Conservation (phyloP, 106 monocot genomes). For the Dioscorea dumetorum region DNA sequence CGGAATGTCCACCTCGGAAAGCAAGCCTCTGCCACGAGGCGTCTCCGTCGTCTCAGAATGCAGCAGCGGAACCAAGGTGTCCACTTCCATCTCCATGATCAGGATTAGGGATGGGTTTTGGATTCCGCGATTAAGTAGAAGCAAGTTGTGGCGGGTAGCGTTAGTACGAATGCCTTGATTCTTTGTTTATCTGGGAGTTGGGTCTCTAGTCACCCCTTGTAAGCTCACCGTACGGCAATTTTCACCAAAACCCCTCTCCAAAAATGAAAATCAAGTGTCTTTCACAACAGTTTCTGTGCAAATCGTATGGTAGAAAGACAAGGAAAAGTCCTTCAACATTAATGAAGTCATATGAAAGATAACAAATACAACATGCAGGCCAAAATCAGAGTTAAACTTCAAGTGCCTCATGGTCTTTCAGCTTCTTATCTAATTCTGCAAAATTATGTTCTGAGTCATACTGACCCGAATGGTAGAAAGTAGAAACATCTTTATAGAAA, state of each 20-base stretch:
- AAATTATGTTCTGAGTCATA: slow-evolving; percentile 72
- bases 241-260: too few relatives aligned
- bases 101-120: neutral
- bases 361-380: too few relatives aligned
- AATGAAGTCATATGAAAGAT: too few relatives aligned
- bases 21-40: neutral
- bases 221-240: too few relatives aligned
- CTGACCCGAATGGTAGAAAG: slow-evolving; percentile 90
- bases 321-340: too few relatives aligned
- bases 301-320: too few relatives aligned
- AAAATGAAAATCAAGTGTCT: too few relatives aligned
- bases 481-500: slow-evolving; percentile 80
- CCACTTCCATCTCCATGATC: slow-evolving; percentile 9
- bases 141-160: neutral
- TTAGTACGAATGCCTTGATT: neutral
- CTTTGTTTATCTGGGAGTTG: too few relatives aligned
- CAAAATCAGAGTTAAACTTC: too few relatives aligned
- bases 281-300: too few relatives aligned
- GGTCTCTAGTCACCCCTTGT: too few relatives aligned
- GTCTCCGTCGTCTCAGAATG: slow-evolving; percentile 1
- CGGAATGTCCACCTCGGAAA: slow-evolving; percentile 25
- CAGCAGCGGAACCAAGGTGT: slow-evolving; percentile 51
- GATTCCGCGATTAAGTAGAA: neutral
- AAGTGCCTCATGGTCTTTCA: slow-evolving; percentile 74
- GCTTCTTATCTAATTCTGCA: slow-evolving; percentile 59